phyloP scores from a whole-genome alignment of 2,329 filamentous ascomycete species.

The Macrophomina pseudophaseolina region DNA sequence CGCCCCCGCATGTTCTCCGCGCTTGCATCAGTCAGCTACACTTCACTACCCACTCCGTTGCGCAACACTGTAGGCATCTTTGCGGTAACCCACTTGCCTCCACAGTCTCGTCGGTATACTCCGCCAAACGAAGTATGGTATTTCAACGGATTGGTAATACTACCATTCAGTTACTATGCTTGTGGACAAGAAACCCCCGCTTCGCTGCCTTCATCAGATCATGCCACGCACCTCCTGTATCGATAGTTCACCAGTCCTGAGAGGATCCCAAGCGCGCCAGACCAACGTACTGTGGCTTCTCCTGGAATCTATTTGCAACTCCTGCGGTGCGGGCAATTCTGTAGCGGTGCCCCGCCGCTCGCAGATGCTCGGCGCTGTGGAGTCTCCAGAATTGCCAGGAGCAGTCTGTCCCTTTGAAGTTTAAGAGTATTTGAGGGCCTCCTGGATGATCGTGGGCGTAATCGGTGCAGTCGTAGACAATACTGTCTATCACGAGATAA shows the following conservation, averaged over 20 bases:
- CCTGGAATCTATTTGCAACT: not conserved
- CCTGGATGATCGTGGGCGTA: not conserved
- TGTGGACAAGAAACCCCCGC: no score
- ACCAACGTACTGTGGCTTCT: not conserved
- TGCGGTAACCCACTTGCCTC: no score
- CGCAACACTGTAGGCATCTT: no score
- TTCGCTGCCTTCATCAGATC: no score
- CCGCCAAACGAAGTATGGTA: no score
- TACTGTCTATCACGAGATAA: not conserved
- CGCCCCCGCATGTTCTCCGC: not conserved
- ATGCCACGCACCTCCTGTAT: no score
- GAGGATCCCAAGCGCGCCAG: not conserved
- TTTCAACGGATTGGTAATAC: no score
- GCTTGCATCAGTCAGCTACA: no score
- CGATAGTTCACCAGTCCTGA: not conserved
- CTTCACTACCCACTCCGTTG: no score
- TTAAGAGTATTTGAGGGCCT: not conserved
- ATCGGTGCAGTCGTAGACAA: not conserved
- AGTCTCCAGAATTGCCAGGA: conserved; percentile 8
- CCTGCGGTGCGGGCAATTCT: not conserved
- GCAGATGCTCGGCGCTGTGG: not conserved
- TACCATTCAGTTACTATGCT: no score
- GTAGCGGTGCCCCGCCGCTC: not conserved
- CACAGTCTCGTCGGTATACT: no score
- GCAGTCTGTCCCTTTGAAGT: not conserved